Evolutionary conservation across 495 filamentous ascomycete genomes (phyloP).

Genomic region (Lasiosphaeris hirsuta): DNA sequence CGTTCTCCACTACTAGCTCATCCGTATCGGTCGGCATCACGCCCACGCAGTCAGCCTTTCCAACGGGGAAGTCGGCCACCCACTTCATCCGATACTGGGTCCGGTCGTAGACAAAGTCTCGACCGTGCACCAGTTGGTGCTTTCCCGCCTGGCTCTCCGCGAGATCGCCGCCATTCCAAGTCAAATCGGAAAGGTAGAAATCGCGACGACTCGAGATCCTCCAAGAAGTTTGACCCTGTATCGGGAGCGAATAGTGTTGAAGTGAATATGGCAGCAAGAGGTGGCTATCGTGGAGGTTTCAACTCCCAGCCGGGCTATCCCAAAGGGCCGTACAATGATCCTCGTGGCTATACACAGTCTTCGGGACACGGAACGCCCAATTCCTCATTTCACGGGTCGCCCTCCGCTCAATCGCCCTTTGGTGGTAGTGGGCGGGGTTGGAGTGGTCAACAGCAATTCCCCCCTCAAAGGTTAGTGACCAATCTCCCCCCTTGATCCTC

Average conservation of each 20-base stretch:
- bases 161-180: constrained; percentile 35
- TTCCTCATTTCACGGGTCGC: constrained; percentile 64
- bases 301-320: constrained; percentile 31
- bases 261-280: constrained; percentile 42
- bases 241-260: constrained; percentile 49
- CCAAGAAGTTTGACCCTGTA: constrained; percentile 31
- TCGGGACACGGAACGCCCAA: constrained; percentile 56
- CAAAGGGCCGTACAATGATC: constrained; percentile 26
- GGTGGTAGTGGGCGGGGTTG: constrained; percentile 57
- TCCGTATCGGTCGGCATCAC: constrained; percentile 38
- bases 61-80: constrained; percentile 31
- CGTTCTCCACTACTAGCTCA: constrained; percentile 31
- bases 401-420: constrained; percentile 65
- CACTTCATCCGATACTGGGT: constrained; percentile 34
- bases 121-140: constrained; percentile 27
- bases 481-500: not conserved
- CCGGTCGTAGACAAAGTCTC: constrained; percentile 30
- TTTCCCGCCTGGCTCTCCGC: constrained; percentile 33
- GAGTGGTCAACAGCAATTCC: constrained; percentile 52
- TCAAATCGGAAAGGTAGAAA: constrained; percentile 32
- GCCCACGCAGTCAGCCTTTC: constrained; percentile 22
- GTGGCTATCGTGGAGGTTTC: constrained; percentile 39
- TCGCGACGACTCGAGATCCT: constrained; percentile 31
- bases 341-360: constrained; percentile 52
- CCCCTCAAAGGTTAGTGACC: constrained; percentile 57